These are phyloP conservation scores for Cairneyella variabilis DNA, from an alignment of 495 filamentous ascomycete genomes.

Conservation along the genomic window DNA sequence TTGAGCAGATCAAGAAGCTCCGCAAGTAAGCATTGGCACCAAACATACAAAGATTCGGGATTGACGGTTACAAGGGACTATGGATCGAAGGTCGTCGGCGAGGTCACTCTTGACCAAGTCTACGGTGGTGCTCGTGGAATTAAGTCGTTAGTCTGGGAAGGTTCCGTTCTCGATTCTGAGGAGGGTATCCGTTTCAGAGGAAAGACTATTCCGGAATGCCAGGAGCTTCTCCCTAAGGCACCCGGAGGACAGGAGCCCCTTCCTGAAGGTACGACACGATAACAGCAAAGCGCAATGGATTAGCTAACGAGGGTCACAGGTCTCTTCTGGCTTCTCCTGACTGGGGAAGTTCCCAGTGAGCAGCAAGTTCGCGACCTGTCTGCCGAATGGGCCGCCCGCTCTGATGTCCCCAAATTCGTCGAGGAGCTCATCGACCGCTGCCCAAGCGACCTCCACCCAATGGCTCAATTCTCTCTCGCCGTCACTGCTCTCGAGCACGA, in stretches of 20 bases:
- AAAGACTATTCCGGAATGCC: conserved; percentile 97
- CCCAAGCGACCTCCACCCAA: conserved; percentile 96
- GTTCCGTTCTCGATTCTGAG: conserved; percentile 95
- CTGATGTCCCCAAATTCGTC: conserved; percentile 92
- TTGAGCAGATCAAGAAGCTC: conserved; percentile 98
- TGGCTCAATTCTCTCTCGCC: conserved; percentile 98
- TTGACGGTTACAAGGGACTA: conserved; percentile 60
- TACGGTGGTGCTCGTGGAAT: conserved; percentile 99
- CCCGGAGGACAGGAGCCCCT: conserved; percentile 94
- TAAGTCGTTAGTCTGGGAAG: conserved; percentile 98
- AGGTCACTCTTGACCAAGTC: conserved; percentile 98
- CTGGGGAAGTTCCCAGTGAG: conserved; percentile 92
- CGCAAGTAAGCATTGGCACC: conserved; percentile 61
- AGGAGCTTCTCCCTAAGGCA: conserved; percentile 93
- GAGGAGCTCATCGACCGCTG: conserved; percentile 99
- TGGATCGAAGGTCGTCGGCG: conserved; percentile 90
- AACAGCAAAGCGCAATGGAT: conserved; percentile 1
- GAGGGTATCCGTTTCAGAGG: conserved; percentile 99
- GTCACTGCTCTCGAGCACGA: conserved; percentile 98
- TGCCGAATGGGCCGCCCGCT: conserved; percentile 96
- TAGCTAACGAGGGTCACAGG: conserved; percentile 39
- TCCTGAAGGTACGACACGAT: conserved; percentile 68
- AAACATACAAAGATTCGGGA: conserved; percentile 8
- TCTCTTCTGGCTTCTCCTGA: conserved; percentile 99
- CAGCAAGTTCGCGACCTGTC: conserved; percentile 97